Conservation (phyloP, 208 protist species). For the Strigomonas galati region DNA sequence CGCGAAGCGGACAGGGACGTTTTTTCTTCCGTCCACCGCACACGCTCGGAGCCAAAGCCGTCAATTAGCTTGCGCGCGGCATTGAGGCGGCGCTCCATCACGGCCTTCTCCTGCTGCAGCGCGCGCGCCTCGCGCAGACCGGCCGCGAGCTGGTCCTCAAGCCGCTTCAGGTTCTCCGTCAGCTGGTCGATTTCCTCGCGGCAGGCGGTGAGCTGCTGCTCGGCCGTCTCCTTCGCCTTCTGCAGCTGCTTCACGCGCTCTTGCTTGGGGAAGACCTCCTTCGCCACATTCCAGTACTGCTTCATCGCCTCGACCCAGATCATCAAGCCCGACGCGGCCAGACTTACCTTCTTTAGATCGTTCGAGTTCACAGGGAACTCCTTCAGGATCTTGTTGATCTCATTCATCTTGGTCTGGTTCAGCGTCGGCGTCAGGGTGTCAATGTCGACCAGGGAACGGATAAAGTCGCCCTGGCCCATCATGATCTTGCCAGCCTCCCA, state of each 20-base stretch:
- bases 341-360: slow-evolving; percentile 87
- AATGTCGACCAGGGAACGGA: slow-evolving; percentile 89
- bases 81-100: slow-evolving; percentile 95
- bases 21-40: slow-evolving; percentile 96
- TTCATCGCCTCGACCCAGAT: slow-evolving; percentile 98
- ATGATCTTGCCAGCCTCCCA: slow-evolving; percentile 92
- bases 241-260: slow-evolving; percentile 92
- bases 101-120: slow-evolving; percentile 89
- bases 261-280: slow-evolving; percentile 97
- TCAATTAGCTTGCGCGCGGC: slow-evolving; percentile 96
- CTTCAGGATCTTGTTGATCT: slow-evolving; percentile 93
- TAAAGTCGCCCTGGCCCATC: slow-evolving; percentile 92
- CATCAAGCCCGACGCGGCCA: slow-evolving; percentile 93
- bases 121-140: slow-evolving; percentile 91
- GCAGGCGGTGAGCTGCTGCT: slow-evolving; percentile 79
- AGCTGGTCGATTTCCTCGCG: slow-evolving; percentile 92
- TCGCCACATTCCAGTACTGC: slow-evolving; percentile 96
- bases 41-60: slow-evolving; percentile 96
- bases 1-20: slow-evolving; percentile 79
- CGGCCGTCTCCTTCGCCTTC: slow-evolving; percentile 87
- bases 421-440: slow-evolving; percentile 84
- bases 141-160: slow-evolving; percentile 90
- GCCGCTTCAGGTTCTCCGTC: slow-evolving; percentile 85
- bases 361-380: slow-evolving; percentile 90
- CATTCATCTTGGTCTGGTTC: slow-evolving; percentile 93